Evolutionary conservation across 495 filamentous ascomycete species (phyloP), one percentile per base, ranked within the genome.

Genomic region (Xylaria venustula): DNA sequence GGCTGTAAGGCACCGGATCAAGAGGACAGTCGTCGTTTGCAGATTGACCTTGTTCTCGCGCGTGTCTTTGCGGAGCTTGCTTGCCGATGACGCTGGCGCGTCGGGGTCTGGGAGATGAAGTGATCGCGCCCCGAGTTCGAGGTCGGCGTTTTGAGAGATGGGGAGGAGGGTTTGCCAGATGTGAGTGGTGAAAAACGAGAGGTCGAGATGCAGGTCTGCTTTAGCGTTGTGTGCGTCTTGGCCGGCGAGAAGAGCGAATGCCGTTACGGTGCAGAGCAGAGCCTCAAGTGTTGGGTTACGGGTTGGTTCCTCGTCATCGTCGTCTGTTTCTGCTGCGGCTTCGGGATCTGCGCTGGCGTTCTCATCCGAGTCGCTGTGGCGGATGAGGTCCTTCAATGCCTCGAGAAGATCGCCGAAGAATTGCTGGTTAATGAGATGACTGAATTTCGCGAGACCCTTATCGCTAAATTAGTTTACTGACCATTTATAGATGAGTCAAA

Each of bases 351-450:
- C 68, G 2, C 68, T 64, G 17, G 60, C 71, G 25, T 80, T 74
- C 32, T 80, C 75, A 37, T 54, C 49, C n/a, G 67, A 52, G 19
- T 77, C 71, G 41, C 89, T 85, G 59, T 90, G 82, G 9, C 80
- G 80, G 64, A 97, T 93, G 12, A 98, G 81, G 57, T 97, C 95
- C 71, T 94, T 94, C 26, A 98, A 79, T 7, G 91, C 92, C 68
- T 97, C 95, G 19, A 98, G 85, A 36, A 98, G 69, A 72, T 97
- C 94, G 20, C 94, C 94, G 71, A 98, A 98, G 79, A 98, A 97
- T 69, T 98, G 88, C 68, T 97, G 89, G 77, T 98, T 98, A 79
- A 98, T 97, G 17, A 98, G 79, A 70, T 96, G 94, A 17, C 92
- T 87, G 73, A 96, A 98, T 71, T 80, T 81, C 49, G 93, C 93